These are phyloP conservation scores for Albophoma yamanashiensis DNA, from an alignment of 2,329 filamentous ascomycete species.

Conservation along the genomic window DNA sequence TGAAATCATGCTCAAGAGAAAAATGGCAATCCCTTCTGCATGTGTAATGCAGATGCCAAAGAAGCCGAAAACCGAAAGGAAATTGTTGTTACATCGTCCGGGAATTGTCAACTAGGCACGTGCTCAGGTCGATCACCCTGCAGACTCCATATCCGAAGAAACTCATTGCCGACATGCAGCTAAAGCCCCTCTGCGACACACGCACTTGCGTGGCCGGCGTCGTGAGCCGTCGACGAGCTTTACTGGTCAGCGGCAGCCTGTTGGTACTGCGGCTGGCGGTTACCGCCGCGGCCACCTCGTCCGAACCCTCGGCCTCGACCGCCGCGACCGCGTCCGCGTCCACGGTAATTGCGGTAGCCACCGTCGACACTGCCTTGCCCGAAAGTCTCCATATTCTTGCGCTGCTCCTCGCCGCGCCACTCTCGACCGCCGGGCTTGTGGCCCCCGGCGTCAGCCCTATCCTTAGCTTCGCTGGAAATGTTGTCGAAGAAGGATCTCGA, in stretches of 20 bases:
- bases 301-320: constrained; percentile 29
- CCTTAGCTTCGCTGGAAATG: constrained; percentile 87
- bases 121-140: neutral
- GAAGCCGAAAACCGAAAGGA: constrained; percentile 3
- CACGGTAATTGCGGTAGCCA: constrained; percentile 65
- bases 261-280: constrained; percentile 21
- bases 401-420: constrained; percentile 86
- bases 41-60: constrained; percentile 1
- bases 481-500: constrained; percentile 93
- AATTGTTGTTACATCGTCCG: constrained; percentile 19
- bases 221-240: neutral
- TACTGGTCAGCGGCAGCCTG: constrained; percentile 16
- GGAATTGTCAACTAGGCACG: neutral
- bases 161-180: neutral
- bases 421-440: constrained; percentile 69
- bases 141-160: neutral
- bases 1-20: constrained; percentile 3
- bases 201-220: neutral
- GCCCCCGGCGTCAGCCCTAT: constrained; percentile 63
- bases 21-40: neutral
- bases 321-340: constrained; percentile 66
- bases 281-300: constrained; percentile 30
- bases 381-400: constrained; percentile 95
- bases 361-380: constrained; percentile 91
- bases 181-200: neutral